Evolutionary conservation across 495 filamentous ascomycete species (phyloP).

Genomic region (Achaetomiella virescens): DNA sequence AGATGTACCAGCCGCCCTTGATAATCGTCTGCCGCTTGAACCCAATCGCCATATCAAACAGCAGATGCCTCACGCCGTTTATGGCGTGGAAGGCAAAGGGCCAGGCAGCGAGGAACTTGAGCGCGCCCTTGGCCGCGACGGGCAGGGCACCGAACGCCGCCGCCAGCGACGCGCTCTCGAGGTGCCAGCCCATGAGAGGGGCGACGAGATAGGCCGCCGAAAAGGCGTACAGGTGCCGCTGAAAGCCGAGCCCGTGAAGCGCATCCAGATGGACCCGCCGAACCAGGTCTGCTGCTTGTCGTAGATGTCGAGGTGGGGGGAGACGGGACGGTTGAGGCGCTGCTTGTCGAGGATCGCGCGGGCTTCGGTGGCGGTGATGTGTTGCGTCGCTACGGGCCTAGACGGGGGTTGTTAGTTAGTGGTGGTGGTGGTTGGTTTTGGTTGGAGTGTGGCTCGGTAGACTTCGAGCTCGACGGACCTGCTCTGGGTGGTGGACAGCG

Average conservation of each 20-base stretch:
- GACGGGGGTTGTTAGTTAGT: neutral
- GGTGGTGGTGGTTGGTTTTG: neutral
- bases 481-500: constrained; percentile 22
- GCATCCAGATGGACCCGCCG: constrained; percentile 58
- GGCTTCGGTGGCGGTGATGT: constrained; percentile 52
- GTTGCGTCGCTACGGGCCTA: constrained; percentile 54
- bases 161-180: constrained; percentile 73
- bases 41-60: constrained; percentile 70
- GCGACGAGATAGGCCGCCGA: constrained; percentile 75
- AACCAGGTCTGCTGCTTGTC: constrained; percentile 83
- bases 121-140: constrained; percentile 55
- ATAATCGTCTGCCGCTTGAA: constrained; percentile 67
- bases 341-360: constrained; percentile 73
- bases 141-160: constrained; percentile 72
- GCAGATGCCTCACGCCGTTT: constrained; percentile 86
- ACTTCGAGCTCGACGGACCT: constrained; percentile 26
- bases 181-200: constrained; percentile 74
- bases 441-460: neutral
- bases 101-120: constrained; percentile 68
- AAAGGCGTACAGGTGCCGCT: constrained; percentile 79
- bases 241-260: constrained; percentile 70
- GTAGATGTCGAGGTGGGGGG: constrained; percentile 89
- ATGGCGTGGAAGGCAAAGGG: constrained; percentile 83
- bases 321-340: constrained; percentile 75
- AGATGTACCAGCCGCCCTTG: constrained; percentile 65